Conservation (phyloP, 108 stramenopile species). For the Fragilariopsis cylindrus region DNA sequence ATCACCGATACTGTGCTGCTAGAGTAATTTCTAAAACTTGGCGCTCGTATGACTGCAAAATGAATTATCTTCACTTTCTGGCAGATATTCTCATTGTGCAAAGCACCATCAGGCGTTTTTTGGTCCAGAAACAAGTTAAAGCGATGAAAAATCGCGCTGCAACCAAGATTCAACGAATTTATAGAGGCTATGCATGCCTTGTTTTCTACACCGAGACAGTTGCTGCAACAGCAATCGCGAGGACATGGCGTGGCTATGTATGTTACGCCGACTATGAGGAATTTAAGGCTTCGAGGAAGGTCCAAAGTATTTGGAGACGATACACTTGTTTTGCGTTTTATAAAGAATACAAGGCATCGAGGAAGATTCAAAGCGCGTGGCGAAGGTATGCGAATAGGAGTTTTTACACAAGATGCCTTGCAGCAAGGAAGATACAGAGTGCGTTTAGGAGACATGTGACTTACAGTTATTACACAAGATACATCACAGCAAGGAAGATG, state of each 20-base stretch:
- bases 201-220: not conserved
- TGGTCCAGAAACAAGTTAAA: conserved; percentile 24
- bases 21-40: conserved; percentile 34
- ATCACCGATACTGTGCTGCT: conserved; percentile 13
- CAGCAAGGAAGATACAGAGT: conserved; percentile 52
- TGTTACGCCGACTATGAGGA: conserved; percentile 37
- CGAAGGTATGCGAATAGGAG: conserved; percentile 31
- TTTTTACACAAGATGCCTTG: conserved; percentile 39
- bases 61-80: conserved; percentile 72
- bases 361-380: conserved; percentile 45
- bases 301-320: conserved; percentile 10
- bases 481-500: conserved; percentile 29
- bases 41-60: conserved; percentile 58
- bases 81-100: conserved; percentile 75
- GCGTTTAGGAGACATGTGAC: conserved; percentile 24
- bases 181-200: not conserved
- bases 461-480: conserved; percentile 22
- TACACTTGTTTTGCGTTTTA: not conserved
- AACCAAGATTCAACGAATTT: conserved; percentile 11
- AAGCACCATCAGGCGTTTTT: conserved; percentile 62
- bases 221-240: conserved; percentile 43
- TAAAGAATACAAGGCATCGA: conserved; percentile 16
- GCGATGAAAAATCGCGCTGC: conserved; percentile 6
- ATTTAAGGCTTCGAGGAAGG: not conserved
- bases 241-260: conserved; percentile 49